Percentiles rank a stretch among this genome's conserved stretches.
These are phyloP conservation scores for Lactarius sp. DNA, from an alignment of 768 basidiomycete species.

Conservation along the genomic window DNA sequence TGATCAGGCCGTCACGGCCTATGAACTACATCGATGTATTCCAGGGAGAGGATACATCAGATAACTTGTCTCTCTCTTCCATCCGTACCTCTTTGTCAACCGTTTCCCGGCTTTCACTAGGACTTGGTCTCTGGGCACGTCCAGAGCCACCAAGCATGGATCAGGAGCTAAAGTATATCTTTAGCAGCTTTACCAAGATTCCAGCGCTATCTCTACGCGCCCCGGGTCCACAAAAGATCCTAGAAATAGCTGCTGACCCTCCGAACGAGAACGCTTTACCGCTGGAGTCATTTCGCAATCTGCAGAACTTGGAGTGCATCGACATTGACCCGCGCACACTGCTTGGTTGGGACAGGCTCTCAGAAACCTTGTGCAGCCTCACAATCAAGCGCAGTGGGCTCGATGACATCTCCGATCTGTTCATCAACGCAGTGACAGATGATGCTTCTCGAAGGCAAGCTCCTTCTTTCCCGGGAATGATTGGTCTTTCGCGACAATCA, in stretches of 20 bases:
- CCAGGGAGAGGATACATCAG: constrained; percentile 54
- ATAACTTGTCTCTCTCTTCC: constrained; percentile 68
- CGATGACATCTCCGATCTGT: constrained; percentile 73
- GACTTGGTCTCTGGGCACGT: constrained; percentile 67
- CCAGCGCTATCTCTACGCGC: constrained; percentile 69
- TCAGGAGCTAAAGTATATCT: constrained; percentile 77
- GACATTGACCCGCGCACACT: constrained; percentile 81
- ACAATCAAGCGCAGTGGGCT: constrained; percentile 76
- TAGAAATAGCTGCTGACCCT: constrained; percentile 63
- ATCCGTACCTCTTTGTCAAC: constrained; percentile 72
- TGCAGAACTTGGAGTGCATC: constrained; percentile 66
- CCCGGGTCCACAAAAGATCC: constrained; percentile 59
- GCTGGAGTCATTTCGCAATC: constrained; percentile 78
- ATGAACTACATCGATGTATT: constrained; percentile 68
- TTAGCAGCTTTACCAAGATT: constrained; percentile 85
- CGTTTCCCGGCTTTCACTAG: constrained; percentile 71
- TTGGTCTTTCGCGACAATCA: constrained; percentile 36
- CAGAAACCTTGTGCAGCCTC: constrained; percentile 65
- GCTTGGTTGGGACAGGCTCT: constrained; percentile 78
- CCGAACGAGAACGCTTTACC: constrained; percentile 74
- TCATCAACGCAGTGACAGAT: constrained; percentile 71
- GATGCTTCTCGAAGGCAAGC: constrained; percentile 62
- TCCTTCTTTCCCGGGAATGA: constrained; percentile 43
- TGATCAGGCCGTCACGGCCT: constrained; percentile 70
- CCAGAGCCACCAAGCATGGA: constrained; percentile 57